Evolutionary conservation across 1,284 basidiomycete species (phyloP), one percentile per base, ranked within the genome.

Genomic region (Fomes fomentarius): DNA sequence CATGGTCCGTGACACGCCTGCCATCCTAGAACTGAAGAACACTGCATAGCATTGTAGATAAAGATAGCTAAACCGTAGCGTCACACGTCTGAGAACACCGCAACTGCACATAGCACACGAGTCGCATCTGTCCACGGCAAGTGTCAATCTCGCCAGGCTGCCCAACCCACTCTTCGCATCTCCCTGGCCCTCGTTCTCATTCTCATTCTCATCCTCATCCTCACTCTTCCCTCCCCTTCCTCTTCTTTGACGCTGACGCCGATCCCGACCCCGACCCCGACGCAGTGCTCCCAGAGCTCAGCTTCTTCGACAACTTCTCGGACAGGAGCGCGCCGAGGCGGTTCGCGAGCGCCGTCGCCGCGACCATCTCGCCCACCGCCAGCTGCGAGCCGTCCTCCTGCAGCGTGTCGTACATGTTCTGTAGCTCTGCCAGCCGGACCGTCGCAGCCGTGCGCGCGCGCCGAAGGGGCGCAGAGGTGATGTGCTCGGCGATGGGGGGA

Each of bases 351-450:
- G 35, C 47, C 31, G 55, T 41, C 33, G 57, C 60, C 1, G 50
- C 55, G 22, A 52, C 51, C 15, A 65, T 59, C 44, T 63, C 54
- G 37, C 56, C 53, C 47, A 57, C 44, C n/a, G 49, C 34, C 30
- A 65, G 53, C 47, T 62, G 58, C 48, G 62, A 62, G 17, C 58
- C 60, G n/a, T 56, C 57, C 31, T 50, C 54, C 33, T 50, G 35
- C 37, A 63, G 44, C 26, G 46, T 55, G 14, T 54, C 58, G 40
- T 44, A 58, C 42, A 57, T 44, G 30, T 57, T 35, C 50, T 46
- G 56, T 4, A 65, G 57, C 34, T 50, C 56, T 10, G 55, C 56
- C 37, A 63, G 50, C 41, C 40, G 51, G 15, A 49, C 52, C 1
- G 54, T 57, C 31, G 46, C 28, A 7, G 28, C 45, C 35, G 60